Base-by-base conservation (phyloP, 225 moss, liverwort and hornwort genomes). In the Polytrichum commune region DNA sequence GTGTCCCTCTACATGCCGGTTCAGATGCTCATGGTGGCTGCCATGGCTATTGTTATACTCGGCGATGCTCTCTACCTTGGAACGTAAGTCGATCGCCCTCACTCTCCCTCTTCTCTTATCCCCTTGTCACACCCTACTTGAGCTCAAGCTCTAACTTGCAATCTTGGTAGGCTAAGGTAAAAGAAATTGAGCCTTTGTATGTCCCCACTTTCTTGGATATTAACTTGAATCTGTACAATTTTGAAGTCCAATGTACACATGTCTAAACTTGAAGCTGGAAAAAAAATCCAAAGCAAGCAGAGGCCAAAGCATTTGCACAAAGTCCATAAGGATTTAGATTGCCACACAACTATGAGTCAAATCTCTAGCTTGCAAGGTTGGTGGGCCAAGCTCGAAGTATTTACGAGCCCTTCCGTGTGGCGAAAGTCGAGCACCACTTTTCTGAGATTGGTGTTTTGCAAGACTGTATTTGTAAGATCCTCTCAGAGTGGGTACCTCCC, bases 31-130 rank as follows among this genome's bases (percentile, higher is more conserved):
- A 27, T 81, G 54, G 86, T 81, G 72, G 86, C 83, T 54, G 13
- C 63, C n/a, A 27, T 84, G 20, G 80, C 72, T 18, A 74, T 84
- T 25, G 35, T 84, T 35, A 18, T 81, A 3, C 75, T 83, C 7
- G 74, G 81, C n/a, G 83, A 87, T 63, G 69, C 86, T 19, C 83
- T 87, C 63, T 78, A 84, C 76, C 64, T 76, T 57, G 86, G 86
- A 72, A 63, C 74, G 86, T 87, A 74, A 73, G 83, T 18, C 1
- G 18, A 29, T 27, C 1, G n/a, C 5, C n/a, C 10, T 18, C 63
- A 18, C 28, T 1, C 5, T 23, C n/a, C 22, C 9, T 35, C 9
- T 35, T 35, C 9, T 33, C 8, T 35, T 9, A 35, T 9, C 9
- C 2, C 9, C 35, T 35, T 8, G 2, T 8, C 0, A 35, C 35